Percentiles rank a stretch among this genome's conserved stretches.
These are phyloP conservation scores for Aspergillus taichungensis DNA, from an alignment of 495 filamentous ascomycete genomes.

Conservation along the genomic window DNA sequence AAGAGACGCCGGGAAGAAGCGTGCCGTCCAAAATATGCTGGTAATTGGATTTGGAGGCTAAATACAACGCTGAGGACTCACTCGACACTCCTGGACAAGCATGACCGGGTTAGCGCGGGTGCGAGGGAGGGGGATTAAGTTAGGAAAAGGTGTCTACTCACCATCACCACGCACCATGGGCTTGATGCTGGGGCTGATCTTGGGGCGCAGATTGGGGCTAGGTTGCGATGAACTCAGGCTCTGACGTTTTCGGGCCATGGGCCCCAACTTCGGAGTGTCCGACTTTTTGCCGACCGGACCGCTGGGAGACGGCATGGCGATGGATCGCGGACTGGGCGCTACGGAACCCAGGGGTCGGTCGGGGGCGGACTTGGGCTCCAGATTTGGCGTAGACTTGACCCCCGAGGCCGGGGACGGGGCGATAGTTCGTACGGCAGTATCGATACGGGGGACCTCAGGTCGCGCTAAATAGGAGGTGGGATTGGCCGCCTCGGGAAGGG, in stretches of 20 bases:
- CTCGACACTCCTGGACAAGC: constrained; percentile 36
- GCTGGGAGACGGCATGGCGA: constrained; percentile 37
- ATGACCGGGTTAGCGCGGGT: neutral
- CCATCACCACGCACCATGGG: constrained; percentile 73
- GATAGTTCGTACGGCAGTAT: constrained; percentile 27
- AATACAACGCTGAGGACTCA: constrained; percentile 71
- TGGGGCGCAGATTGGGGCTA: constrained; percentile 78
- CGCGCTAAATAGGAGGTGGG: constrained; percentile 16
- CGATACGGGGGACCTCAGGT: constrained; percentile 35
- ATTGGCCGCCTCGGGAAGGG: constrained; percentile 55
- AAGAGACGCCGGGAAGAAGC: constrained; percentile 78
- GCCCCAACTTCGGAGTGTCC: constrained; percentile 24
- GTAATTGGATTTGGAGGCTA: constrained; percentile 94
- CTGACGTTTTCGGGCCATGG: constrained; percentile 51
- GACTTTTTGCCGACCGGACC: constrained; percentile 33
- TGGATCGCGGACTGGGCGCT: constrained; percentile 28
- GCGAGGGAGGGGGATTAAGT: constrained; percentile 1
- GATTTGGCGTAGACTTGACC: constrained; percentile 21
- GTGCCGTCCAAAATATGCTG: constrained; percentile 95
- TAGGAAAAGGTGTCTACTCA: constrained; percentile 28
- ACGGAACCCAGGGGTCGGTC: constrained; percentile 19
- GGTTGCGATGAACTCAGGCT: constrained; percentile 70
- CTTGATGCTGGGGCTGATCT: constrained; percentile 91
- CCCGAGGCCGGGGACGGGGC: constrained; percentile 21
- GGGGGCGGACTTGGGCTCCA: constrained; percentile 21